phyloP scores from a whole-genome alignment of 176 grass and related monocot species.

The Oryza longistaminata region DNA sequence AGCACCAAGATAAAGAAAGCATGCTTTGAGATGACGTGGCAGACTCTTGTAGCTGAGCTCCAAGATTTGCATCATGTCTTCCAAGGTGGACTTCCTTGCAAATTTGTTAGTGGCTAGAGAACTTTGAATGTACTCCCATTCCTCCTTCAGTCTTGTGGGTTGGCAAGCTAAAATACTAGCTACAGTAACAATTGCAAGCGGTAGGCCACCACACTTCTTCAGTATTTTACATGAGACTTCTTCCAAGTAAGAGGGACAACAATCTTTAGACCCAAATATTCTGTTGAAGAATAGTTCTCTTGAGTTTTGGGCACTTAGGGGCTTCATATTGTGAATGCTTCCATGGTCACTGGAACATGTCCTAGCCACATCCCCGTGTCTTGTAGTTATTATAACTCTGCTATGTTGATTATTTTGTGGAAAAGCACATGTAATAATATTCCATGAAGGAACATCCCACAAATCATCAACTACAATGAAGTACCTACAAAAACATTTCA shows the following conservation, averaged over 20 bases:
- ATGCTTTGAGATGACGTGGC: background rate
- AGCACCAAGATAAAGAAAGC: background rate
- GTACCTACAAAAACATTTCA: background rate
- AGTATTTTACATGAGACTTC: background rate
- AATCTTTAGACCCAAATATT: background rate
- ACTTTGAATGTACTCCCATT: background rate
- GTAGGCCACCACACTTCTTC: background rate
- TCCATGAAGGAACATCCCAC: conserved; percentile 23
- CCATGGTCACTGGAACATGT: background rate
- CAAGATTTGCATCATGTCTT: background rate
- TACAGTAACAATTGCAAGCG: background rate
- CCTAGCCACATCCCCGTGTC: conserved; percentile 1
- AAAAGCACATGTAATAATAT: conserved; percentile 1
- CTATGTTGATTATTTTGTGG: background rate
- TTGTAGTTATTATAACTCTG: background rate
- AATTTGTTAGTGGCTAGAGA: background rate
- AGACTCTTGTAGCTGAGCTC: background rate
- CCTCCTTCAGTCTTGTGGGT: background rate
- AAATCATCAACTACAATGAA: conserved; percentile 18
- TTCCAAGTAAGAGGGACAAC: background rate
- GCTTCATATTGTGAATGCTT: background rate
- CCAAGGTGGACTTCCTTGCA: background rate
- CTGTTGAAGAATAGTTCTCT: background rate
- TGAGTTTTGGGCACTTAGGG: background rate
- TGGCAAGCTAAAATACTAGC: background rate